Percentiles rank a stretch among this genome's conserved stretches.
These are phyloP conservation scores for Sistotremastrum suecicum DNA, from an alignment of 768 basidiomycete species.

Conservation along the genomic window DNA sequence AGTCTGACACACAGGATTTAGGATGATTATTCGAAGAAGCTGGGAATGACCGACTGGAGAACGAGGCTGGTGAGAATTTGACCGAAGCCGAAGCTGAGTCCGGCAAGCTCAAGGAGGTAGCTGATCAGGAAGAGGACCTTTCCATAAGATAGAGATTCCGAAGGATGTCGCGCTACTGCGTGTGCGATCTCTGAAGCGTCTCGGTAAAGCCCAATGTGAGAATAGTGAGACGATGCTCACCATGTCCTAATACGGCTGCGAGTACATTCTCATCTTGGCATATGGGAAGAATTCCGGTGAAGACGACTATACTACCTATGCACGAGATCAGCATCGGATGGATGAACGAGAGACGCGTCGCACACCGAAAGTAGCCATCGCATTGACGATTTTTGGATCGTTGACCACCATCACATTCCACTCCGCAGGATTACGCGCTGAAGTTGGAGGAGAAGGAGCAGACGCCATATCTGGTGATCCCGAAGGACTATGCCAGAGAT, in stretches of 20 bases:
- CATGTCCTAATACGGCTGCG: slow-evolving; percentile 75
- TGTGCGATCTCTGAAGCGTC: slow-evolving; percentile 59
- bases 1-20: slow-evolving; percentile 26
- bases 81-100: slow-evolving; percentile 42
- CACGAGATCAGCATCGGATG: not conserved
- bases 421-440: slow-evolving; percentile 12
- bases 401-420: slow-evolving; percentile 74
- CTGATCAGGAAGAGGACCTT: slow-evolving; percentile 28
- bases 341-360: not conserved
- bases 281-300: slow-evolving; percentile 76
- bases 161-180: slow-evolving; percentile 43
- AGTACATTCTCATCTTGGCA: slow-evolving; percentile 68
- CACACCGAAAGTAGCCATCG: slow-evolving; percentile 59
- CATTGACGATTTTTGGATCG: slow-evolving; percentile 58
- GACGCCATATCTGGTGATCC: too few species aligned
- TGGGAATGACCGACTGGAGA: slow-evolving; percentile 22
- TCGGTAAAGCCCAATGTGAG: not conserved
- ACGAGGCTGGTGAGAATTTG: slow-evolving; percentile 33
- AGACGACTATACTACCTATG: slow-evolving; percentile 67
- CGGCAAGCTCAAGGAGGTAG: slow-evolving; percentile 32
- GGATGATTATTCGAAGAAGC: not conserved
- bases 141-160: slow-evolving; percentile 29
- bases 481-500: too few species aligned
- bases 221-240: slow-evolving; percentile 23
- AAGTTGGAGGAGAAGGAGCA: too few species aligned